A percentile compares a stretch with the other conserved stretches of the same genome.
phyloP scores from a whole-genome alignment of 176 grass and related monocot species.

The Carex pumila region DNA sequence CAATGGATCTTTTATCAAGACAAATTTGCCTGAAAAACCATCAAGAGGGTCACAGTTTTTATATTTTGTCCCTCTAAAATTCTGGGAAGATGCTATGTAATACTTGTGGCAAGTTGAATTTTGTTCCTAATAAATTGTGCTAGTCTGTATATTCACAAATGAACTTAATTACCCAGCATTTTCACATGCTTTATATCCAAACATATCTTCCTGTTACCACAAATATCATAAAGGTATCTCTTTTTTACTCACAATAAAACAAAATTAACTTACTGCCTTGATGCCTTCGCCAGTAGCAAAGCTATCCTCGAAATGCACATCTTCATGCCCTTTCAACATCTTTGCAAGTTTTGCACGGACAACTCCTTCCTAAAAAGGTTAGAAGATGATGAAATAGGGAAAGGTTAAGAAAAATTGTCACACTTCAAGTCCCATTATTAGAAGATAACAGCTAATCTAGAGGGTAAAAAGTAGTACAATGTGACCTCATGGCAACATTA shows the following conservation, averaged over 20 bases:
- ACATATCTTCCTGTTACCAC: not conserved
- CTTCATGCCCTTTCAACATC: conserved; percentile 68
- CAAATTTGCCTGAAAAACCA: not conserved
- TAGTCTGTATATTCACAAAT: not conserved
- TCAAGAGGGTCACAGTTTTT: not conserved
- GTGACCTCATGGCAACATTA: not conserved
- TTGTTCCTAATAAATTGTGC: no score
- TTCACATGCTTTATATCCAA: not conserved
- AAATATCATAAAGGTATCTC: not conserved
- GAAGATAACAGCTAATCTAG: not conserved
- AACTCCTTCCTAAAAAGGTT: conserved; percentile 61
- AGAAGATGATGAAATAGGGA: not conserved
- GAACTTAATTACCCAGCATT: not conserved
- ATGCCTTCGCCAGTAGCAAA: conserved; percentile 77
- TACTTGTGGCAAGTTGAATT: not conserved
- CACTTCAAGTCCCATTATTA: not conserved
- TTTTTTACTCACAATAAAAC: not conserved
- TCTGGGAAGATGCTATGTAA: not conserved
- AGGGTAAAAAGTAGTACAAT: not conserved
- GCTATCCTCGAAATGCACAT: conserved; percentile 85
- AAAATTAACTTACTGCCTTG: conserved; percentile 54
- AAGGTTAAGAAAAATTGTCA: conserved; percentile 3
- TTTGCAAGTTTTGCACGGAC: conserved; percentile 68
- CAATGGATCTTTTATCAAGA: not conserved
- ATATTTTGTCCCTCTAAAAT: not conserved